phyloP scores from a whole-genome alignment of 1,284 basidiomycete species.

The Paramarasmius palmivorus region DNA sequence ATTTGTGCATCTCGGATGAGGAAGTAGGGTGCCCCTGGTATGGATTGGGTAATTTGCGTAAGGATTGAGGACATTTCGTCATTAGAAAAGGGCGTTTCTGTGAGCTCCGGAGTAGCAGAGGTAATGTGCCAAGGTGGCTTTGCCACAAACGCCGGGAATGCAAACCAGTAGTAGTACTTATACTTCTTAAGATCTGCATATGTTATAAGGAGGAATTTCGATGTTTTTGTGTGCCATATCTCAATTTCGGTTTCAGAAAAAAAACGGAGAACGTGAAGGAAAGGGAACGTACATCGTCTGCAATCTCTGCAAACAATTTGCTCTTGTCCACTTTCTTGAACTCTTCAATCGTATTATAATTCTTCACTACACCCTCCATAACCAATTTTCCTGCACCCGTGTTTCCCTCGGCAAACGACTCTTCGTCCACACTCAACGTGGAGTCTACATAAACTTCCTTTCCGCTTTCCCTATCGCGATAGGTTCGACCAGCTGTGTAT shows the following conservation, averaged over 20 bases:
- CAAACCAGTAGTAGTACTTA: constrained; percentile 97
- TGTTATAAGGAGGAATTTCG: constrained; percentile 84
- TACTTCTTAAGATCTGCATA: constrained; percentile 99
- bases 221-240: constrained; percentile 66
- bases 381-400: constrained; percentile 24
- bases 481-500: constrained; percentile 71
- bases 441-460: constrained; percentile 47
- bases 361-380: constrained; percentile 82
- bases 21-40: constrained; percentile 53
- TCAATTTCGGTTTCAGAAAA: constrained; percentile 24
- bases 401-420: constrained; percentile 14
- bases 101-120: constrained; percentile 39
- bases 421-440: constrained; percentile 12
- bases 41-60: constrained; percentile 41
- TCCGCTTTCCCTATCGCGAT: constrained; percentile 76
- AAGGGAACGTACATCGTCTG: constrained; percentile 52
- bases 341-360: constrained; percentile 96
- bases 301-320: constrained; percentile 72
- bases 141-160: constrained; percentile 88
- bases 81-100: constrained; percentile 29
- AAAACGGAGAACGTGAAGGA: constrained; percentile 3
- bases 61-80: constrained; percentile 43
- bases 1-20: constrained; percentile 49
- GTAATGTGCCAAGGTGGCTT: constrained; percentile 87
- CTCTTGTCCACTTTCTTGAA: constrained; percentile 92